Conservation (phyloP, 1,139 yeast species). For the Kluyveromyces sp. region DNA sequence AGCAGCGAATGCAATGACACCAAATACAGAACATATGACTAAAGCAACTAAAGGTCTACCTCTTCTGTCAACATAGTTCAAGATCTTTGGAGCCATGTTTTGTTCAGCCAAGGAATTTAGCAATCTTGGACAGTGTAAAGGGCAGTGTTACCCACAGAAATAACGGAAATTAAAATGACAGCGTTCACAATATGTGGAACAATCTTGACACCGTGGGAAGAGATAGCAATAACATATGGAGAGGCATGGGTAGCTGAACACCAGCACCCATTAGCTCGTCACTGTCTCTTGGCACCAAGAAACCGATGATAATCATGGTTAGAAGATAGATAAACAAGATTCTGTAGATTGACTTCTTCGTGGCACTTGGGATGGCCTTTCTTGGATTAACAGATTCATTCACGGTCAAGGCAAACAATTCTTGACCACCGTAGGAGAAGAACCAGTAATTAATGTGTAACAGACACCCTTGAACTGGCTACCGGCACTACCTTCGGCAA, state of each 20-base stretch:
- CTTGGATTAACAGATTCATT: conserved; percentile 80
- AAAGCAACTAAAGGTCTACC: conserved; percentile 56
- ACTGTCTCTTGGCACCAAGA: conserved; percentile 53
- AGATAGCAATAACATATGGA: conserved; percentile 69
- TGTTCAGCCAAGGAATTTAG: conserved; percentile 74
- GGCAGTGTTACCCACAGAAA: conserved; percentile 71
- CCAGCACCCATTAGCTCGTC: conserved; percentile 41
- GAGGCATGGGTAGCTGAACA: conserved; percentile 29
- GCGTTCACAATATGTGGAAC: conserved; percentile 70
- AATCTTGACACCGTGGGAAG: conserved; percentile 59
- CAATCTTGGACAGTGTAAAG: conserved; percentile 75
- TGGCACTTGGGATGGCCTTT: conserved; percentile 59
- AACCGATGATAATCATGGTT: conserved; percentile 54
- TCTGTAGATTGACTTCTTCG: conserved; percentile 70
- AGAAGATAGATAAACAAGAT: conserved; percentile 53
- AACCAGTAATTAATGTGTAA: conserved; percentile 72
- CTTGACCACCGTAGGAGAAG: conserved; percentile 79
- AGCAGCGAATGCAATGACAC: conserved; percentile 47
- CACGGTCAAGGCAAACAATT: conserved; percentile 75
- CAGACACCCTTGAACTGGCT: conserved; percentile 65
- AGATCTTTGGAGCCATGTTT: conserved; percentile 59
- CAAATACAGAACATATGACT: conserved; percentile 39
- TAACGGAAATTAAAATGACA: conserved; percentile 59
- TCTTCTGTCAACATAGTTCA: conserved; percentile 45
- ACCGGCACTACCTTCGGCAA: conserved; percentile 15